phyloP scores from a whole-genome alignment of 2,329 filamentous ascomycete species.

The Microdochium paspali region DNA sequence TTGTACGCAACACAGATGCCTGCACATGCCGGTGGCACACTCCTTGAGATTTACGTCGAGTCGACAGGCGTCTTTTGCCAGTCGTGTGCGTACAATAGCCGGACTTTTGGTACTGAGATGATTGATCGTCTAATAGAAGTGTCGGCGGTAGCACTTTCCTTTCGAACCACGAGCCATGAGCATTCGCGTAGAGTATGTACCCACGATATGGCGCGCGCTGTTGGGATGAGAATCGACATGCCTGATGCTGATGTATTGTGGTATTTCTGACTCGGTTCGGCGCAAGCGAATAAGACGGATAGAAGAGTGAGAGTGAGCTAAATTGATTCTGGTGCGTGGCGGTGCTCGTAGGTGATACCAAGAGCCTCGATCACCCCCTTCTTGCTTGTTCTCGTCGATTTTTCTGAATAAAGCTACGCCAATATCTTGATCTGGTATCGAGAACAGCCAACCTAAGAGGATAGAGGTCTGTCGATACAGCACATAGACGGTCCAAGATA shows the following conservation, averaged over 20 bases:
- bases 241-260: conserved; percentile 4
- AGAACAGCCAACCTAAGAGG: conserved; percentile 21
- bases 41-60: conserved; percentile 10
- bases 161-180: background rate
- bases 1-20: conserved; percentile 18
- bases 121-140: conserved; percentile 7
- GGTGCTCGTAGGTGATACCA: no score
- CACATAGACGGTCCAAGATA: conserved; percentile 25
- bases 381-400: conserved; percentile 6
- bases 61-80: conserved; percentile 13
- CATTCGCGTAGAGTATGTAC: conserved; percentile 1
- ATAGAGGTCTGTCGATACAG: conserved; percentile 22
- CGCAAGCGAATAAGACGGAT: conserved; percentile 2
- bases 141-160: background rate
- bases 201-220: conserved; percentile 1
- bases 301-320: conserved; percentile 5
- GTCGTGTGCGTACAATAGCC: conserved; percentile 11
- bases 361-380: conserved; percentile 4
- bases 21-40: conserved; percentile 10
- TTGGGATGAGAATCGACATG: conserved; percentile 3
- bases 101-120: conserved; percentile 12
- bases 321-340: no score
- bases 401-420: conserved; percentile 16
- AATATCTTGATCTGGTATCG: conserved; percentile 22
- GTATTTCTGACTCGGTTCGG: conserved; percentile 6